Base-by-base conservation (phyloP, 169 alveolate genomes). In the Plasmodium knowlesi region DNA sequence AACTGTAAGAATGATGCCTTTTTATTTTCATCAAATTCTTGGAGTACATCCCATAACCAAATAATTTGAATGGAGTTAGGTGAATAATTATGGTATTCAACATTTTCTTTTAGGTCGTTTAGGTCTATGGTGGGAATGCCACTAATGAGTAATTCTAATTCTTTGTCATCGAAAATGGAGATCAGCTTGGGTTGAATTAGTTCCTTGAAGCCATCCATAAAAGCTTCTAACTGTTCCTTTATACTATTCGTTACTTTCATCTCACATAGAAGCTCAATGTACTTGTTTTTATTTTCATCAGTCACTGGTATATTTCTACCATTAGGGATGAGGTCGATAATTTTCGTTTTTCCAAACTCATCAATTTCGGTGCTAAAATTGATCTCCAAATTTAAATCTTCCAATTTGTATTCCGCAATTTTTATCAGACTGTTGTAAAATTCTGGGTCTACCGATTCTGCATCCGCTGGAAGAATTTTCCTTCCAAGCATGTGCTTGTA, bases 41-140 rank as follows among this genome's bases (percentile, higher is more conserved):
- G 98, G 67, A 98, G 86, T 50, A 98, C 96, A 92, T 98, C 99
- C 99, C 99, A 98, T 83, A 98, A 95, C 99, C 99, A 98, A 41
- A 92, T 86, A 67, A 99, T 98, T 82, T 97, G 98, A 73, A 97
- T 96, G 61, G 98, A 96, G 61, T 93, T 94, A 76, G 97, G 97
- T 28, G 98, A 96, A 97, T 99, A 99, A 96, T 98, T 98, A 74
- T 96, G 97, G 95, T 98, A 99, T 78, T 98, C 99, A 14, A 99
- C 99, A 94, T 99, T 98, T 89, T 96, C 98, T 94, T 96, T 97
- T 97, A 99, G 93, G 95, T 99, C 99, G 82, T 98, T 98, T 25
- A 99, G 96, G 94, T 99, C 99, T 80, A 99, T 98, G 46, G 99
- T 98, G n/a, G 99, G 99, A 73, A 99, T 95, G 54, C 99, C 99